Percentiles rank a stretch among this genome's conserved stretches.
These are phyloP conservation scores for Saxophila tyrrhenica DNA, from an alignment of 495 filamentous ascomycete species.

Conservation along the genomic window DNA sequence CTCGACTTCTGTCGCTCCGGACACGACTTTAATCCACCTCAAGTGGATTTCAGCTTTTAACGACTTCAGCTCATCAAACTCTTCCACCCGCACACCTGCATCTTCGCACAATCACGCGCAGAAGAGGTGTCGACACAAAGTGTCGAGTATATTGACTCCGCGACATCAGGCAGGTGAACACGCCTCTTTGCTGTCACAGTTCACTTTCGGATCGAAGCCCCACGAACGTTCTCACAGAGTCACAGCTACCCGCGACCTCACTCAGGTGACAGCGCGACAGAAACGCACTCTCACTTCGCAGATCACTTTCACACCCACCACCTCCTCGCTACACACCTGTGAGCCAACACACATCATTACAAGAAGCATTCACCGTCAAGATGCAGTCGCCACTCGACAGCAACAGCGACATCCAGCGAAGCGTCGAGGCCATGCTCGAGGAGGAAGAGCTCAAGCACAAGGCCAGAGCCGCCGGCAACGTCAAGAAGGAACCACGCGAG, in stretches of 20 bases:
- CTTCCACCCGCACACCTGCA: background rate
- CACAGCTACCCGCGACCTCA: slow-evolving; percentile 2
- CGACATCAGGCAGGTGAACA: background rate
- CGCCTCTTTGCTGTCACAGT: background rate
- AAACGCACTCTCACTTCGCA: background rate
- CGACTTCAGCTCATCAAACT: background rate
- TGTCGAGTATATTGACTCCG: background rate
- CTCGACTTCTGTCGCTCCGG: no score
- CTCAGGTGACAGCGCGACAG: background rate
- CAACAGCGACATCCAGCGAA: slow-evolving; percentile 2
- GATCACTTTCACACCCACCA: background rate
- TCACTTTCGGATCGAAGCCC: background rate
- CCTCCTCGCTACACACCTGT: background rate
- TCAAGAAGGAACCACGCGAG: background rate
- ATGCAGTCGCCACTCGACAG: slow-evolving; percentile 1
- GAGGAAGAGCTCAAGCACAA: slow-evolving; percentile 15
- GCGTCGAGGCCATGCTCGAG: slow-evolving; percentile 18
- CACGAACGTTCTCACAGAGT: slow-evolving; percentile 1
- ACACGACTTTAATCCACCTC: no score
- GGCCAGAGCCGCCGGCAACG: background rate
- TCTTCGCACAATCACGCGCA: background rate
- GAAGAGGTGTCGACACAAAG: no score
- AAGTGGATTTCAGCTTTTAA: background rate
- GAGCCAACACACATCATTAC: background rate
- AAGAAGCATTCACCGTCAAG: background rate